Evolutionary conservation across 179 eudicot species (phyloP).

Genomic region (Beta corolliflora): DNA sequence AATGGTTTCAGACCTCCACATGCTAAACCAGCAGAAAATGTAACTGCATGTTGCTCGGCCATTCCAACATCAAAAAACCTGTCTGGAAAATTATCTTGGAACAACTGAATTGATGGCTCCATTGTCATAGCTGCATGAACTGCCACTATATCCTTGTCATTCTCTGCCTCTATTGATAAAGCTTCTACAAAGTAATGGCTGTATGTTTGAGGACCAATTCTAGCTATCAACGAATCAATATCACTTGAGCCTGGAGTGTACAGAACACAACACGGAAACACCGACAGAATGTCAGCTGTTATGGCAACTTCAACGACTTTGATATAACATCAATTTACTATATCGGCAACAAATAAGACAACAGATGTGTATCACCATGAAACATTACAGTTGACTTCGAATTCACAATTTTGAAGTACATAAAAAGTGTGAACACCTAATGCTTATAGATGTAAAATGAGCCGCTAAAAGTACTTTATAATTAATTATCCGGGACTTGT

Average conservation of each 20-base stretch:
- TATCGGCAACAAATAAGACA: not conserved
- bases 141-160: constrained; percentile 73
- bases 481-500: not conserved
- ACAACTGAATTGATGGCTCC: constrained; percentile 54
- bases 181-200: constrained; percentile 71
- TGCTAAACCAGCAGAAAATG: constrained; percentile 90
- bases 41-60: constrained; percentile 95
- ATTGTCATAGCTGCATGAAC: constrained; percentile 82
- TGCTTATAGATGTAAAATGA: not conserved
- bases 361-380: not conserved
- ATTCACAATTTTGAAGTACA: not conserved
- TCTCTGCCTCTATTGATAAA: constrained; percentile 56
- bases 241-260: constrained; percentile 39
- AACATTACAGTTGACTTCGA: not conserved
- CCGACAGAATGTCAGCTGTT: not conserved
- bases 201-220: constrained; percentile 50
- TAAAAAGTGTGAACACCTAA: not conserved
- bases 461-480: no score
- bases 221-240: constrained; percentile 31
- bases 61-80: constrained; percentile 84
- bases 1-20: constrained; percentile 95
- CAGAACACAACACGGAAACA: not conserved
- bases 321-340: not conserved
- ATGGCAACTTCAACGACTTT: not conserved
- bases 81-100: constrained; percentile 64